phyloP scores from a whole-genome alignment of 768 basidiomycete species.

The Psilocybe sp. region DNA sequence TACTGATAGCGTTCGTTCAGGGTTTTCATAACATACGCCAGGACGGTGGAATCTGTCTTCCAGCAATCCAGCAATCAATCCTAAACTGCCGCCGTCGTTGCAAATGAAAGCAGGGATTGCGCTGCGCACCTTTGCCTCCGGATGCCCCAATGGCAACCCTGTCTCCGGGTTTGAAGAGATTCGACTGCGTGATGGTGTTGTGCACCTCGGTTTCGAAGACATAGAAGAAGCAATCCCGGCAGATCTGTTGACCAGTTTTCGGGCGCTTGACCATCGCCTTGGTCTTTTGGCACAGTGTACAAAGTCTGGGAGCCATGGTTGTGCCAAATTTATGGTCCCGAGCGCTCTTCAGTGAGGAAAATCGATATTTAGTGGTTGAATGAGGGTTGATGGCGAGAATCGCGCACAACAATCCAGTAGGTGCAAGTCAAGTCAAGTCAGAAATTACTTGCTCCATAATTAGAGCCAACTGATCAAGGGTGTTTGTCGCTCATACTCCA shows the following conservation, averaged over 20 bases:
- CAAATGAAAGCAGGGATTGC: slow-evolving; percentile 4
- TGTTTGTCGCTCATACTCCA: too few species aligned
- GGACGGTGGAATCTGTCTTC: slow-evolving; percentile 86
- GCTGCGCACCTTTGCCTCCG: slow-evolving; percentile 85
- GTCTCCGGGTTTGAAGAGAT: slow-evolving; percentile 86
- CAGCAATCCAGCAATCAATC: slow-evolving; percentile 14
- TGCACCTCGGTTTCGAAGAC: slow-evolving; percentile 99
- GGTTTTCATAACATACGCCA: slow-evolving; percentile 95
- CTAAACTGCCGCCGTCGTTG: slow-evolving; percentile 4
- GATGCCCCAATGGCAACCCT: slow-evolving; percentile 96
- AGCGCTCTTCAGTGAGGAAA: too few species aligned
- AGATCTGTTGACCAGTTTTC: slow-evolving; percentile 97
- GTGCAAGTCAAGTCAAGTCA: too few species aligned
- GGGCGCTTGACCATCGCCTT: slow-evolving; percentile 91
- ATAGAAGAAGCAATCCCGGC: slow-evolving; percentile 92
- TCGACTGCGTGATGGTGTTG: slow-evolving; percentile 84
- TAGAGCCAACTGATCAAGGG: too few species aligned
- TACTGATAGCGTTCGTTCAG: slow-evolving; percentile 94
- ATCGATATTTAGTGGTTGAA: too few species aligned
- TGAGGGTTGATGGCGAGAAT: too few species aligned
- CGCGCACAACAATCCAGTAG: too few species aligned
- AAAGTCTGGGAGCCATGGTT: slow-evolving; percentile 76
- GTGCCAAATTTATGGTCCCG: too few species aligned
- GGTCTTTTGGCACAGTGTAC: slow-evolving; percentile 70
- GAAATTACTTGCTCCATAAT: too few species aligned